Base-by-base conservation (phyloP, 164 flowering plant species). In the Vitis riparia region DNA sequence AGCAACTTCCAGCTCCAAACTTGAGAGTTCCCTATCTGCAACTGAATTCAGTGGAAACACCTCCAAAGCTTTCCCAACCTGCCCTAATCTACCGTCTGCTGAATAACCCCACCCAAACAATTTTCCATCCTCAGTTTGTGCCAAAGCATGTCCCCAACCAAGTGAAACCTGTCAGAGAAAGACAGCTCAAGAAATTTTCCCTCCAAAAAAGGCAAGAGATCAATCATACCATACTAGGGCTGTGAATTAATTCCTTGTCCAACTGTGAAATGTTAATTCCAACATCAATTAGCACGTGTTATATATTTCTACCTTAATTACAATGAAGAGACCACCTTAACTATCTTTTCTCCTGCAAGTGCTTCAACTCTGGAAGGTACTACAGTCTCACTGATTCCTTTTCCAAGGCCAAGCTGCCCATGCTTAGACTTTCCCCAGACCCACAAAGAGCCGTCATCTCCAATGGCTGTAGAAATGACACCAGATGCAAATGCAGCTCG, bases 141-240 rank as follows among this genome's bases (percentile, higher is more conserved):
- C 97, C 53, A 91, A 82, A 55, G 88, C 89, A 81, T 93, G 98
- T 5, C 97, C 99, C 99, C 99, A 95, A 66, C 98, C 99, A 67
- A 93, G 84, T 17, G 97, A 82, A 9, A 89, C 93, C 98, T 92
- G 81, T 71, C 10, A 67, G 68, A 76, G 17, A 14, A 55, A 55
- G 51, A 12, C 32, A 62, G 23, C 27, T 9, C 14, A 52, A 9
- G 10, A 64, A n/a, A 1, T 55, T 53, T 51, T 9, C 19, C 11
- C 37, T 65, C 37, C 44, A 3, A 37, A 37, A 50, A 10, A 50
- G 47, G 47, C 44, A 50, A 4, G 16, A 37, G 10, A 13, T 32
- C 27, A 15, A 44, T 32, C 2, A 68, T 2, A 11, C 14, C 47
- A 44, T 16, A 37, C 44, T 37, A 37, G 8, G 44, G 6, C 44